Base-by-base conservation (phyloP, 192 early-diverging fungal genomes). In the Coemansia sp. region DNA sequence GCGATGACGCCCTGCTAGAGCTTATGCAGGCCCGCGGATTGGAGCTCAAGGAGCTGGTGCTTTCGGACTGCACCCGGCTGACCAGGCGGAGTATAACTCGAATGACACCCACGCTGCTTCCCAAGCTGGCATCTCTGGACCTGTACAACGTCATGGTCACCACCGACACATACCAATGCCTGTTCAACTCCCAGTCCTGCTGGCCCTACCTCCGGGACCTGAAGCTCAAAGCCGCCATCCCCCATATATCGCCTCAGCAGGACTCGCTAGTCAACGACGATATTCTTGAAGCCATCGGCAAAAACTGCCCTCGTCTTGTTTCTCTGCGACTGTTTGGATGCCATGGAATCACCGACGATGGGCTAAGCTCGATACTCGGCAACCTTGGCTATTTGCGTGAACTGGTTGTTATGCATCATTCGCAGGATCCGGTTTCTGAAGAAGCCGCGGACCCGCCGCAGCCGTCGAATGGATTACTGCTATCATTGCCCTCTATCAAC, bases 371-470 rank as follows among this genome's bases (percentile, higher is more conserved):
- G 7, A 61, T 78, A 3, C 45, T 78, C 39, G 68, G 68, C 7
- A 70, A 78, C 23, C 75, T 78, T 16, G 68, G 70, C 16, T 64
- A 72, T 19, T 43, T 78, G 61, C 68, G 75, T 48, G 68, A 70
- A 54, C 61, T 78, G 18, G 75, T 78, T n/a, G 75, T 78, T 5
- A 72, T 78, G 75, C 75, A 72, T 51, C 70, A 50, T 37, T 50
- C 70, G 5, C 38, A 53, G 11, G 64, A 72, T 31, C 64, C 63
- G 28, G 30, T 61, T 8, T 45, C 31, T 4, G 20, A 46, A 20
- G 44, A 21, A 23, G 6, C 5, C 4, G 44, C n/a, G 42, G 42
- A 46, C 37, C 26, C 6, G 36, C 55, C 5, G 42, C 6, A 0
- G 42, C n/a, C 37, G 8, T 30, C 12, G 18, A 68, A 50, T 26